phyloP scores from a whole-genome alignment of 2,329 filamentous ascomycete species.

The Fulvia fulva region DNA sequence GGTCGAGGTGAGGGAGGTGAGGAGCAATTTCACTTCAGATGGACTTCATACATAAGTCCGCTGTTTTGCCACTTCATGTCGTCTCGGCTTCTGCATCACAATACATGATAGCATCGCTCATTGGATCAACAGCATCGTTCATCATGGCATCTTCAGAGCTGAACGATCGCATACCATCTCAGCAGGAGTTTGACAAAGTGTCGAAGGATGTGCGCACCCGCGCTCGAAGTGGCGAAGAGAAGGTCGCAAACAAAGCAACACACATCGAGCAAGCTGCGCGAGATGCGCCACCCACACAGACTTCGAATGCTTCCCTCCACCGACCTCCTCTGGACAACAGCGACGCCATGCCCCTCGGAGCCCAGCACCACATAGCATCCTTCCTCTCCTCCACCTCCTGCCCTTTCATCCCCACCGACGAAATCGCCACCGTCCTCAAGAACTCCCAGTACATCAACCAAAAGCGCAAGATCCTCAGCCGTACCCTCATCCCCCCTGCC shows the following conservation, averaged over 20 bases:
- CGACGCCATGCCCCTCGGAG: background rate
- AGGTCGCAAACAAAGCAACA: no score
- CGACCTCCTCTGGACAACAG: background rate
- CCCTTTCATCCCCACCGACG: background rate
- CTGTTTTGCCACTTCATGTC: background rate
- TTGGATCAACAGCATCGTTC: background rate
- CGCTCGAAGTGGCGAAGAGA: background rate
- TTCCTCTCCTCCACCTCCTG: background rate
- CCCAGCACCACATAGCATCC: background rate
- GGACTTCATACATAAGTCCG: background rate
- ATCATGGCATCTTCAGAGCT: background rate
- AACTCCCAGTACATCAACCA: conserved; percentile 1
- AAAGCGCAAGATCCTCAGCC: background rate
- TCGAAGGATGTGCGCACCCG: background rate
- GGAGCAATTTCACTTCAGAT: background rate
- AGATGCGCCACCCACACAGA: no score
- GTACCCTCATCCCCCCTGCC: background rate
- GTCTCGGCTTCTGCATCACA: background rate
- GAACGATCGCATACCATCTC: background rate
- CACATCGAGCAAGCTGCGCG: no score
- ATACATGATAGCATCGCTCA: no score
- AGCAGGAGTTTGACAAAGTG: background rate
- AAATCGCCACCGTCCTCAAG: background rate
- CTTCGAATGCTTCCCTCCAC: no score
- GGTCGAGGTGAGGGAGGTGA: background rate